A percentile compares a stretch with the other conserved stretches of the same genome.
Conservation (phyloP, 164 flowering plant genomes). For the Hamamelis virginiana region DNA sequence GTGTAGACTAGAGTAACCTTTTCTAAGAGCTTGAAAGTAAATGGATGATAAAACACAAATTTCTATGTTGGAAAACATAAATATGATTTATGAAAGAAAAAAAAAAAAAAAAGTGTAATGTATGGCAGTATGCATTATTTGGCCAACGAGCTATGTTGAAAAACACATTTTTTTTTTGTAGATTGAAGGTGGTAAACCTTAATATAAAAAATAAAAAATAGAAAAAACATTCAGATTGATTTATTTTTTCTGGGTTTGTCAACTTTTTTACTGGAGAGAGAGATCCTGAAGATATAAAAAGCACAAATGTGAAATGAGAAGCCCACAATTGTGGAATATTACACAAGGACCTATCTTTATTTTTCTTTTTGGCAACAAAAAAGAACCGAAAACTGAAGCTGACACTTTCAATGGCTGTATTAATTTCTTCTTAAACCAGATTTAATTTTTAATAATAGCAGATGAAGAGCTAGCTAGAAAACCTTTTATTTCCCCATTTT, state of each 20-base stretch:
- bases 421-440: background rate
- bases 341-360: constrained; percentile 24
- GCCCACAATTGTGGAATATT: constrained; percentile 13
- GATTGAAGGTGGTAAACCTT: no score
- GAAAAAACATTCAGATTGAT: no score
- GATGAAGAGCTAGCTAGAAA: background rate
- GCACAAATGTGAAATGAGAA: background rate
- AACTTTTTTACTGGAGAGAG: no score
- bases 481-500: constrained; percentile 4
- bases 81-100: no score
- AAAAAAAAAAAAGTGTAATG: no score
- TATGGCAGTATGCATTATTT: no score
- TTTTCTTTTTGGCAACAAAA: constrained; percentile 21
- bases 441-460: constrained; percentile 11
- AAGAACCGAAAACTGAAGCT: constrained; percentile 15
- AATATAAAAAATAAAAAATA: no score
- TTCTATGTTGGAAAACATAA: no score
- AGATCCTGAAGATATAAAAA: no score
- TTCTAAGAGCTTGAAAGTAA: background rate
- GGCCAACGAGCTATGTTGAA: no score
- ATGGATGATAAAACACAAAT: background rate
- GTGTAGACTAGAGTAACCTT: background rate
- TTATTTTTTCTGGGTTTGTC: no score
- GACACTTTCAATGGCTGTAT: background rate
- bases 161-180: no score